Percentiles rank a stretch among this genome's conserved stretches.
phyloP scores from a whole-genome alignment of 768 basidiomycete species.

The Leucosporidium yakuticum region DNA sequence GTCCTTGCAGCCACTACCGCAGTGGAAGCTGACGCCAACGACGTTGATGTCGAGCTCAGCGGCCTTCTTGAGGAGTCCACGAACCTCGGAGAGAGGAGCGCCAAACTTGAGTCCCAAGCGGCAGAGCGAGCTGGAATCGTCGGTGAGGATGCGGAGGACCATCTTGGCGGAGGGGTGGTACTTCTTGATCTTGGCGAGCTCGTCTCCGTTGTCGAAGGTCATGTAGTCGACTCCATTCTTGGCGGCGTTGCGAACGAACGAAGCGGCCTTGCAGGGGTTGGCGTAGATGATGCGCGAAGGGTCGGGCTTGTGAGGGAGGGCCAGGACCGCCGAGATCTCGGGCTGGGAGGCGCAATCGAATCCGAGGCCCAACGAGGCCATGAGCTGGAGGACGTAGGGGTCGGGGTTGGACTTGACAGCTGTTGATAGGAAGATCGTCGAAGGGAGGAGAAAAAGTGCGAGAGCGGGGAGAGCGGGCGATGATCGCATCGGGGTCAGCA shows the following conservation, averaged over 20 bases:
- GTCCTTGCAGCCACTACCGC: slow-evolving; percentile 94
- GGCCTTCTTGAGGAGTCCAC: slow-evolving; percentile 70
- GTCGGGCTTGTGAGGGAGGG: slow-evolving; percentile 56
- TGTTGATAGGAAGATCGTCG: neutral
- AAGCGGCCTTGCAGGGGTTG: slow-evolving; percentile 95
- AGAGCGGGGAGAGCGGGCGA: slow-evolving; percentile 29
- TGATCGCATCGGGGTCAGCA: slow-evolving; percentile 38
- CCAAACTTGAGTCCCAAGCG: slow-evolving; percentile 93
- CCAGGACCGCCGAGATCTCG: slow-evolving; percentile 77
- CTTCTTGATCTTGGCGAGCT: slow-evolving; percentile 84
- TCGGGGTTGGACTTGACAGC: slow-evolving; percentile 99
- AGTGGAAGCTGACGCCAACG: slow-evolving; percentile 94
- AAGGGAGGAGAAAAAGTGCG: neutral
- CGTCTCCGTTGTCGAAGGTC: slow-evolving; percentile 98
- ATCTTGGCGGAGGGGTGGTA: slow-evolving; percentile 74
- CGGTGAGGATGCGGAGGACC: slow-evolving; percentile 91
- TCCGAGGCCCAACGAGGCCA: slow-evolving; percentile 81
- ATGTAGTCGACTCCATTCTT: slow-evolving; percentile 76
- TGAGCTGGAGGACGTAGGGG: slow-evolving; percentile 81
- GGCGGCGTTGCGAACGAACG: slow-evolving; percentile 81
- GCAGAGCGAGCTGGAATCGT: slow-evolving; percentile 91
- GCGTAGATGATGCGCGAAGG: slow-evolving; percentile 89
- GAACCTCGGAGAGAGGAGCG: slow-evolving; percentile 75
- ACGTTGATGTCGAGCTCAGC: slow-evolving; percentile 73
- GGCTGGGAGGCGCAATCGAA: slow-evolving; percentile 97